A percentile compares a stretch with the other conserved stretches of the same genome.
These are phyloP conservation scores for Macrotyloma uniflorum DNA, from an alignment of 306 rosid genomes.

Conservation along the genomic window DNA sequence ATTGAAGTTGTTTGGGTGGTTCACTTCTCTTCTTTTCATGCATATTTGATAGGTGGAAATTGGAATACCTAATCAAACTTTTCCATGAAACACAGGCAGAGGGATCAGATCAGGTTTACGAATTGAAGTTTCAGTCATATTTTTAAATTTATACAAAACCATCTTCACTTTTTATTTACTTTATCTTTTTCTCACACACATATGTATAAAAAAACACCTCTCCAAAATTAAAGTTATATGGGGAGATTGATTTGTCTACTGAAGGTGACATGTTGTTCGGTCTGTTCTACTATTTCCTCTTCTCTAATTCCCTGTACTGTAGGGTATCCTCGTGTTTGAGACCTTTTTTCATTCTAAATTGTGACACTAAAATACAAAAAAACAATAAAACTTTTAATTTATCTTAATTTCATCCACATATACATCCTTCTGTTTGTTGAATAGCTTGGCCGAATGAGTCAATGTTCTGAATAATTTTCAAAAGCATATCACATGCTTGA, in stretches of 20 bases:
- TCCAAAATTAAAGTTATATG: background rate
- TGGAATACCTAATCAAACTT: background rate
- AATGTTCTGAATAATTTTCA: conserved; percentile 2
- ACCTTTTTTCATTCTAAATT: background rate
- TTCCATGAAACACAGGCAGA: background rate
- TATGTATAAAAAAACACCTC: background rate
- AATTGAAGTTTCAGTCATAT: background rate
- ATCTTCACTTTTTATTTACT: background rate
- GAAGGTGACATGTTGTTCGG: conserved; percentile 28
- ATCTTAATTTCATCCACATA: conserved; percentile 12
- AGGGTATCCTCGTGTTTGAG: conserved; percentile 10
- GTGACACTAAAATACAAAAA: conserved; percentile 5
- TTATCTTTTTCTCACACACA: background rate
- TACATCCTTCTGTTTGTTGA: background rate
- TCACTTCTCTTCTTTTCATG: conserved; percentile 42
- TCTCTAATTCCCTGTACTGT: conserved; percentile 23
- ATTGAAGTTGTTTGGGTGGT: conserved; percentile 39
- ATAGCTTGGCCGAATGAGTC: background rate
- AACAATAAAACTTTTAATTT: background rate
- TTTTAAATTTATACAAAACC: background rate
- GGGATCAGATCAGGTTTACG: too few species aligned
- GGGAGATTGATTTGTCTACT: background rate
- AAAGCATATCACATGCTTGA: conserved; percentile 21
- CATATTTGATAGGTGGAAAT: background rate
- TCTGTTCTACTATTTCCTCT: background rate